phyloP scores from a whole-genome alignment of 352 stramenopile species.

The Aphanomyces astaci region DNA sequence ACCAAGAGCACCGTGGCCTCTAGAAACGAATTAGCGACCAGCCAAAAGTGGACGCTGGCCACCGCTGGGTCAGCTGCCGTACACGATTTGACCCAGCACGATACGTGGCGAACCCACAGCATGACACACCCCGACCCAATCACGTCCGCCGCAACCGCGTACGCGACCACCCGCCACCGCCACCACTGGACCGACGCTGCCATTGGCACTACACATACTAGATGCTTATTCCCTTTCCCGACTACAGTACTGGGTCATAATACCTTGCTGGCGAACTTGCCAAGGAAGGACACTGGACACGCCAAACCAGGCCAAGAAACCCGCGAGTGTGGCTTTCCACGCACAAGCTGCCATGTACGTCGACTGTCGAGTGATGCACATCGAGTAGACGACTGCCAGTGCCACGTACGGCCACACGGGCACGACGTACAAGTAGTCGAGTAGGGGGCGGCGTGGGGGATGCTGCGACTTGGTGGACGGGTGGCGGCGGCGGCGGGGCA shows the following conservation, averaged over 20 bases:
- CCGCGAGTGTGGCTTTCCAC: constrained; percentile 67
- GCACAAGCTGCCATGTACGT: constrained; percentile 40
- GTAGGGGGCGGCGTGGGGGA: constrained; percentile 23
- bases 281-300: constrained; percentile 49
- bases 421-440: constrained; percentile 64
- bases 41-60: constrained; percentile 54
- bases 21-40: constrained; percentile 43
- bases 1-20: constrained; percentile 51
- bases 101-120: constrained; percentile 47
- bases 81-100: constrained; percentile 40
- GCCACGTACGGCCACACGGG: constrained; percentile 67
- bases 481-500: constrained; percentile 11
- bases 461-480: not conserved
- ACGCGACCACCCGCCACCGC: constrained; percentile 41
- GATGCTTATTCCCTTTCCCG: not conserved
- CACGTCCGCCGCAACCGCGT: constrained; percentile 47
- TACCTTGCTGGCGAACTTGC: constrained; percentile 37
- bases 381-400: constrained; percentile 41
- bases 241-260: not conserved
- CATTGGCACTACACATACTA: constrained; percentile 30
- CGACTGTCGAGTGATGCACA: constrained; percentile 32
- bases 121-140: constrained; percentile 51
- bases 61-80: constrained; percentile 39
- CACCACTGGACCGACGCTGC: constrained; percentile 39
- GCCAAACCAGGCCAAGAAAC: constrained; percentile 53